Conservation (phyloP, 106 monocot species). For the Gastrodia elata region DNA sequence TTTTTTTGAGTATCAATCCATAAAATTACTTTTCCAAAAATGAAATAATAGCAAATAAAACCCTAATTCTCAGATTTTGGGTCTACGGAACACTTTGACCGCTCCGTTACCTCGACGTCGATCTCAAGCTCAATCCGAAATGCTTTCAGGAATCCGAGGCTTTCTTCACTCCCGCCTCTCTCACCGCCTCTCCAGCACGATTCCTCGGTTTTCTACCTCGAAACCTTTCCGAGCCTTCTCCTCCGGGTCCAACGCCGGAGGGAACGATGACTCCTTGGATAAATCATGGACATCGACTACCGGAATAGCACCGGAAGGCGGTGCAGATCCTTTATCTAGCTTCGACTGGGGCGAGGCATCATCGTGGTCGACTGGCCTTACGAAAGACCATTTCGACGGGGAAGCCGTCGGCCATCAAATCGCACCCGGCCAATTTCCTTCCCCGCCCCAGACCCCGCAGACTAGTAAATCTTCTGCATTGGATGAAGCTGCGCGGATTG, state of each 20-base stretch:
- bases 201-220: constrained; percentile 11
- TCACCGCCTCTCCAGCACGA: constrained; percentile 9
- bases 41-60: no score
- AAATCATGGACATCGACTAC: constrained; percentile 19
- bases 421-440: background rate
- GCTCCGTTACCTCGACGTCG: background rate
- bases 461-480: background rate
- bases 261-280: constrained; percentile 6
- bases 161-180: constrained; percentile 11
- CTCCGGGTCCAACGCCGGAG: constrained; percentile 10
- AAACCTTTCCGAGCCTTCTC: constrained; percentile 17
- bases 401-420: constrained; percentile 35
- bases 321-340: constrained; percentile 3
- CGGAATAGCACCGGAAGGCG: background rate
- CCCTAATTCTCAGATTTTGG: background rate
- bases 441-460: no score
- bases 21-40: no score
- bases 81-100: background rate
- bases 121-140: background rate
- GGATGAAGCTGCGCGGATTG: constrained; percentile 23
- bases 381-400: constrained; percentile 78
- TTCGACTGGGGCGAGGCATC: constrained; percentile 56
- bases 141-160: constrained; percentile 3
- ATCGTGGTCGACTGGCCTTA: constrained; percentile 84
- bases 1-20: no score